These are phyloP conservation scores for Parastagonospora avenae DNA, from an alignment of 2,329 filamentous ascomycete species.

Conservation along the genomic window DNA sequence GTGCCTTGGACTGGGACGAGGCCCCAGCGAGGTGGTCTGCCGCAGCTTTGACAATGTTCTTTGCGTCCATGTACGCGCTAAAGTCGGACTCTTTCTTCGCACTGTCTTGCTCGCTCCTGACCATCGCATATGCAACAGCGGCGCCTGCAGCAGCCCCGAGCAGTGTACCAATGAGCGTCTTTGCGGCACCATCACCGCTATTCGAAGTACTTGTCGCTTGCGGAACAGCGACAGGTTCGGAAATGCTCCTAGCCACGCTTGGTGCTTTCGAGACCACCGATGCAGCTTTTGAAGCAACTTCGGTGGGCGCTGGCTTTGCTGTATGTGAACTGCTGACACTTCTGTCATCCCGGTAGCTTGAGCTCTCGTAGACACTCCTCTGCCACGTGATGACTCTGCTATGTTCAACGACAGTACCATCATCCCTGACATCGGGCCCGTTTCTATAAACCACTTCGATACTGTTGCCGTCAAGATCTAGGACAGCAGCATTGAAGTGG, in stretches of 20 bases:
- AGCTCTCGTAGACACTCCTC: slow-evolving; percentile 38
- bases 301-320: slow-evolving; percentile 28
- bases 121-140: slow-evolving; percentile 76
- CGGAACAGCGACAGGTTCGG: slow-evolving; percentile 36
- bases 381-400: slow-evolving; percentile 53
- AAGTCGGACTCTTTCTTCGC: slow-evolving; percentile 51
- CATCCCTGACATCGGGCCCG: slow-evolving; percentile 44
- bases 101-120: slow-evolving; percentile 62
- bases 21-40: slow-evolving; percentile 35
- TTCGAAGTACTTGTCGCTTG: slow-evolving; percentile 33
- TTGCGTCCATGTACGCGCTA: slow-evolving; percentile 41
- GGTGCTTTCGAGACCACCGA: slow-evolving; percentile 27
- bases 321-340: slow-evolving; percentile 39
- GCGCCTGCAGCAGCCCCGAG: slow-evolving; percentile 80
- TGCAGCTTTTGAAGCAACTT: slow-evolving; percentile 29
- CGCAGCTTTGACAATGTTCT: slow-evolving; percentile 37
- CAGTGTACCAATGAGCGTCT: slow-evolving; percentile 74
- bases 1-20: slow-evolving; percentile 30
- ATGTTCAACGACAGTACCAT: slow-evolving; percentile 48
- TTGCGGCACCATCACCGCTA: slow-evolving; percentile 58
- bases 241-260: slow-evolving; percentile 36
- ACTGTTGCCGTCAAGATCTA: slow-evolving; percentile 82
- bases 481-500: slow-evolving; percentile 67
- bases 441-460: slow-evolving; percentile 75
- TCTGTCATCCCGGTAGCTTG: slow-evolving; percentile 37